Percentiles rank a stretch among this genome's conserved stretches.
Conservation (phyloP, 1,139 yeast species). For the Suhomyces atakaporum region DNA sequence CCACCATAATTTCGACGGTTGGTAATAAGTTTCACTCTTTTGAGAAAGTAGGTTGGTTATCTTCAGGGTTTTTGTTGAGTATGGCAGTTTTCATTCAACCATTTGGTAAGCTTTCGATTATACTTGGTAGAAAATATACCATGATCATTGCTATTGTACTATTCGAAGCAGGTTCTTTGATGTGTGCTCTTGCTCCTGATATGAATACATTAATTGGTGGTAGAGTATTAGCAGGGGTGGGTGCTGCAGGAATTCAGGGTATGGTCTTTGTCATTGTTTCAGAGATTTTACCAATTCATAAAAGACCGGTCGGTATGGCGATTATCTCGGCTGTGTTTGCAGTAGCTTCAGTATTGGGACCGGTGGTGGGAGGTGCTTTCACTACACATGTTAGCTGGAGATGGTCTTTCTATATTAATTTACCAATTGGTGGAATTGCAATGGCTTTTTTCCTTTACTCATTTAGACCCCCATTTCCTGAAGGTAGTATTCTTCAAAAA, state of each 20-base stretch:
- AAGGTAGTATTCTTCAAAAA: conserved; percentile 40
- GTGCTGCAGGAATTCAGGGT: conserved; percentile 36
- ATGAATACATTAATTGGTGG: conserved; percentile 44
- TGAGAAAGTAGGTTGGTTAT: conserved; percentile 30
- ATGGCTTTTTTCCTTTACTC: conserved; percentile 43
- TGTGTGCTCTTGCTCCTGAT: conserved; percentile 38
- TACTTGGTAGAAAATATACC: conserved; percentile 30
- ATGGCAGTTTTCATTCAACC: conserved; percentile 39
- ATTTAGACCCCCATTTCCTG: conserved; percentile 58
- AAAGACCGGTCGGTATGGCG: conserved; percentile 27
- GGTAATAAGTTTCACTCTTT: conserved; percentile 38
- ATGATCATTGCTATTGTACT: conserved; percentile 29
- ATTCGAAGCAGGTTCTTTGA: conserved; percentile 64
- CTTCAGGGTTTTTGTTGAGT: conserved; percentile 31
- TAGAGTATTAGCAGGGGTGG: conserved; percentile 37
- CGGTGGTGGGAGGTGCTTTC: conserved; percentile 30
- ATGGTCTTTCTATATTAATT: conserved; percentile 74
- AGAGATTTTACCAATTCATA: conserved; percentile 33
- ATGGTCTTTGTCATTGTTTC: conserved; percentile 30
- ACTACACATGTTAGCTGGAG: conserved; percentile 60
- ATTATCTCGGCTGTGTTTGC: conserved; percentile 23
- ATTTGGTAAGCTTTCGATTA: conserved; percentile 54
- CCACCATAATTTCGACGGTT: conserved; percentile 37
- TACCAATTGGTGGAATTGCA: conserved; percentile 67
- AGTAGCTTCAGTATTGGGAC: conserved; percentile 28